Evolutionary conservation across 1,284 basidiomycete genomes (phyloP), one percentile per base, ranked within the genome.

Genomic region (Ustilago lituana): DNA sequence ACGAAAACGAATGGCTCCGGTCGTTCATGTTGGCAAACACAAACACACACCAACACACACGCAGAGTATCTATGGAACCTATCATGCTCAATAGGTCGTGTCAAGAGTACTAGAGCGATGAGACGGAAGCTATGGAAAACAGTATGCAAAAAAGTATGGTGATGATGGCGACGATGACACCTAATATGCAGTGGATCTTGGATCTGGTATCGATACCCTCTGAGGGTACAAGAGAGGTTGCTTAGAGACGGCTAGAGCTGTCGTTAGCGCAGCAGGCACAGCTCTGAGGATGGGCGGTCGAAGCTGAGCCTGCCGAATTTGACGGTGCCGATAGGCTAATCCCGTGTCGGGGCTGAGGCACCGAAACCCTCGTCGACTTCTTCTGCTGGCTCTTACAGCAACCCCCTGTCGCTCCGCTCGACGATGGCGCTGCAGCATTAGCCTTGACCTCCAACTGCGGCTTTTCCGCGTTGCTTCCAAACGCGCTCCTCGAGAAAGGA

Each of bases 181-280:
- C 44, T 22, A 35, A 22, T 19, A 45, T 35, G 44, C 44, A 45
- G 27, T 29, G 27, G 27, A 29, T 29, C 37, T 19, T 22, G 12
- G 20, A 23, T 20, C 8, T 47, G 32, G 45, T 47, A 37, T 36
- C 35, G 22, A 24, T 47, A 24, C 24, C 19, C 22, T n/a, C n/a
- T n/a, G n/a, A n/a, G n/a, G n/a, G n/a, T n/a, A n/a, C n/a, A n/a
- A n/a, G n/a, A n/a, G n/a, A n/a, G n/a, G n/a, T n/a, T n/a, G n/a
- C 37, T 46, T 36, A 61, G 22, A 63, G 43, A 51, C 60, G 53
- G 32, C 53, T 63, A 17, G 60, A 56, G 43, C 60, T 35, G 35
- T 63, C 60, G 39, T 31, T 63, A 11, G 60, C 60, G 53, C 60
- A 63, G 39, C 60, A 63, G 10, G 60, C 60, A 20, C 60, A 63